phyloP scores from a whole-genome alignment of 352 stramenopile genomes.

The Synura sp. region DNA sequence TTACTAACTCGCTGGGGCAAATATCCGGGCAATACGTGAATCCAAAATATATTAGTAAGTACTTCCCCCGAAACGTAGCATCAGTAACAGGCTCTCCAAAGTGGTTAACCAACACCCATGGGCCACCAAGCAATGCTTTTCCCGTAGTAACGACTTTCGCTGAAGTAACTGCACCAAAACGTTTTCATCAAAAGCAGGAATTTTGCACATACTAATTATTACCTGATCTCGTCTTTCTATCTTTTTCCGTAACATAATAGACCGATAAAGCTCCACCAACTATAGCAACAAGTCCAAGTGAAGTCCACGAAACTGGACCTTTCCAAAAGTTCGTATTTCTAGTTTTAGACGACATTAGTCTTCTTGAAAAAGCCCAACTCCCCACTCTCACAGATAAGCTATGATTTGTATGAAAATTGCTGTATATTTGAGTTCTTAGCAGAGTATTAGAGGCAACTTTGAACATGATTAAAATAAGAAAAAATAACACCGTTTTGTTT shows the following conservation, averaged over 20 bases:
- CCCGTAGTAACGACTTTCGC: neutral
- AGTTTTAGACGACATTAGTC: too few relatives aligned
- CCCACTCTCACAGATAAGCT: too few relatives aligned
- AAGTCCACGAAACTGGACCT: slow-evolving; percentile 73
- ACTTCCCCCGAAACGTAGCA: slow-evolving; percentile 82
- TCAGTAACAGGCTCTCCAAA: slow-evolving; percentile 76
- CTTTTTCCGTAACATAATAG: slow-evolving; percentile 81
- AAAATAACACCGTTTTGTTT: too few relatives aligned
- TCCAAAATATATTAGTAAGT: slow-evolving; percentile 97
- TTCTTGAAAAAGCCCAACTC: too few relatives aligned
- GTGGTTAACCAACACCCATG: slow-evolving; percentile 85
- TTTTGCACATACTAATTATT: too few relatives aligned
- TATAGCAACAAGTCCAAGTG: slow-evolving; percentile 64
- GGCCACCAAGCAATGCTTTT: slow-evolving; percentile 80
- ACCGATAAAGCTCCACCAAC: slow-evolving; percentile 66
- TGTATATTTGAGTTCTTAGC: too few relatives aligned
- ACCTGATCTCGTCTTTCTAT: slow-evolving; percentile 61
- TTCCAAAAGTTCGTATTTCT: too few relatives aligned
- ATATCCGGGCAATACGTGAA: slow-evolving; percentile 99
- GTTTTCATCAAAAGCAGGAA: too few relatives aligned
- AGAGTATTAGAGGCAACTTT: too few relatives aligned
- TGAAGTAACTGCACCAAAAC: neutral
- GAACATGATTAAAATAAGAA: too few relatives aligned
- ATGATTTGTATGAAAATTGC: too few relatives aligned
- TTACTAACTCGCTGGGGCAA: slow-evolving; percentile 97